A percentile compares a stretch with the other conserved stretches of the same genome.
These are phyloP conservation scores for Arthrobotrys entomopaga DNA, from an alignment of 2,329 filamentous ascomycete genomes.

Conservation along the genomic window DNA sequence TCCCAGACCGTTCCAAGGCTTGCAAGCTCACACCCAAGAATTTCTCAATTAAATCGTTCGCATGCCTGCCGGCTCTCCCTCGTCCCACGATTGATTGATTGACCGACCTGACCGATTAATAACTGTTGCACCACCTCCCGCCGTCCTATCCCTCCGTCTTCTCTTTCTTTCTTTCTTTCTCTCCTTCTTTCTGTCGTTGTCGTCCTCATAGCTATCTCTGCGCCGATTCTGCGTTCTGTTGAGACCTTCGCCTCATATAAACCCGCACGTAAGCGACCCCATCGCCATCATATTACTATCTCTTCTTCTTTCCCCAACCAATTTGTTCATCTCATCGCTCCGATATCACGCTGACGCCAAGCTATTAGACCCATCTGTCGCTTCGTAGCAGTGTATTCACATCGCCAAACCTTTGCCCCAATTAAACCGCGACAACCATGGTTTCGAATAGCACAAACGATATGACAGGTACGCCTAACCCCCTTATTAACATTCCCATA, in stretches of 20 bases:
- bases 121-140: conserved; percentile 6
- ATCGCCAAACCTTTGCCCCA: not conserved
- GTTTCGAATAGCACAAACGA: conserved; percentile 34
- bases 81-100: conserved; percentile 5
- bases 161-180: conserved; percentile 15
- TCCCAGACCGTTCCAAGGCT: no score
- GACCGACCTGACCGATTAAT: no score
- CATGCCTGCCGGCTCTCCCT: conserved; percentile 25
- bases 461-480: conserved; percentile 47
- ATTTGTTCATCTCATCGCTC: conserved; percentile 3
- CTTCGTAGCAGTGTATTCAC: not conserved
- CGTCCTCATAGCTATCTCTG: not conserved
- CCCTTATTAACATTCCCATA: not conserved
- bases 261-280: not conserved
- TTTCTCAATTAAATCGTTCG: conserved; percentile 12
- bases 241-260: not conserved
- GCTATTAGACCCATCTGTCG: conserved; percentile 4
- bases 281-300: not conserved
- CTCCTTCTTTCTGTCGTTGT: conserved; percentile 2
- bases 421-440: conserved; percentile 29
- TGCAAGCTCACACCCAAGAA: conserved; percentile 49
- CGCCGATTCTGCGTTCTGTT: not conserved
- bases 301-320: not conserved
- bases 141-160: conserved; percentile 30
- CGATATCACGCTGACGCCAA: not conserved